A percentile compares a stretch with the other conserved stretches of the same genome.
phyloP scores from a whole-genome alignment of 345 rosid species.

The Litchi chinensis region DNA sequence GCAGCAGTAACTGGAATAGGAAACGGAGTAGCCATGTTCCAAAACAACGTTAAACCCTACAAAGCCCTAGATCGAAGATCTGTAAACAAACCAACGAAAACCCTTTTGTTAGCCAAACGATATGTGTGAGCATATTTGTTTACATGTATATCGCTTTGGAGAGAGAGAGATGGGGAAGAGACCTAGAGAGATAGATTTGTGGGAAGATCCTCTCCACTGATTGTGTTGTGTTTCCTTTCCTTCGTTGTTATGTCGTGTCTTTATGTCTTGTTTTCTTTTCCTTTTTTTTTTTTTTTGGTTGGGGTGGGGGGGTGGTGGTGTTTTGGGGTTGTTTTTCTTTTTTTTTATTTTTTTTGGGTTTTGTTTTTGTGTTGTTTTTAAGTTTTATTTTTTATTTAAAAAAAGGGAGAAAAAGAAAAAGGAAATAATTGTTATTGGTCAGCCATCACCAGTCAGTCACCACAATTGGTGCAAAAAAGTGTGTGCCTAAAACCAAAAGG shows the following conservation, averaged over 20 bases:
- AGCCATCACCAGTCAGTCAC: neutral
- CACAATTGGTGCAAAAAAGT: neutral
- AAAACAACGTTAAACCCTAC: conserved; percentile 30
- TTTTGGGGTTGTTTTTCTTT: neutral
- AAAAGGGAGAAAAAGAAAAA: no score
- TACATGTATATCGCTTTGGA: neutral
- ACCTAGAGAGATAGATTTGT: conserved; percentile 32
- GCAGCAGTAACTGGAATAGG: conserved; percentile 50
- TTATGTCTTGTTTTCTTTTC: neutral
- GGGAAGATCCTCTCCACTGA: conserved; percentile 40
- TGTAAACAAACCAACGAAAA: conserved; percentile 15
- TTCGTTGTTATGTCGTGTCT: neutral
- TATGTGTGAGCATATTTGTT: neutral
- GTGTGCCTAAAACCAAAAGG: neutral
- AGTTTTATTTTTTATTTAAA: neutral
- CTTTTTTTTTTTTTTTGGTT: conserved; percentile 8
- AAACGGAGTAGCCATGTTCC: conserved; percentile 42
- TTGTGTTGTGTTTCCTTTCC: conserved; percentile 17
- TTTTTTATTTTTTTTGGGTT: neutral
- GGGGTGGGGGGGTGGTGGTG: no score
- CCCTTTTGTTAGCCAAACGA: neutral
- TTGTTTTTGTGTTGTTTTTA: neutral
- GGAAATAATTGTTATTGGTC: neutral
- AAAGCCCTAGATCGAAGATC: conserved; percentile 36
- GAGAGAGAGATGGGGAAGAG: neutral